Evolutionary conservation across 2,329 filamentous ascomycete species (phyloP).

Genomic region (Pyrenophora graminea): DNA sequence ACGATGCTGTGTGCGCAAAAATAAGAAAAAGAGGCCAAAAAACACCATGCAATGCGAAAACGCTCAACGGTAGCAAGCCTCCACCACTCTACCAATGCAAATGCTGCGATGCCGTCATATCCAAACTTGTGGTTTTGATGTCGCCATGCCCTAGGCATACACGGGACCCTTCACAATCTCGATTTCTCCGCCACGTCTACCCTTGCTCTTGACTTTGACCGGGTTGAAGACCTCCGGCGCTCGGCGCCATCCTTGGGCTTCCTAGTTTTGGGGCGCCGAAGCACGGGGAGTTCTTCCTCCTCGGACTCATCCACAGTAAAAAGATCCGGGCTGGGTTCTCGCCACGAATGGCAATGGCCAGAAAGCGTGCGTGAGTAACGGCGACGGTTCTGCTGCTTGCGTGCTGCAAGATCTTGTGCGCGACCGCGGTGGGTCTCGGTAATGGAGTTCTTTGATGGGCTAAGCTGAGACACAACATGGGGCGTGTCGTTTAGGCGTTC

Average conservation of each 20-base stretch:
- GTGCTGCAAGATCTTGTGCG: slow-evolving; percentile 42
- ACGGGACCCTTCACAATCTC: slow-evolving; percentile 28
- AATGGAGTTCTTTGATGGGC: slow-evolving; percentile 32
- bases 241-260: slow-evolving; percentile 44
- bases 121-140: background rate
- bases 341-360: slow-evolving; percentile 48
- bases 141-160: slow-evolving; percentile 2
- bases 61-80: slow-evolving; percentile 16
- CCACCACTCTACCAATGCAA: slow-evolving; percentile 36
- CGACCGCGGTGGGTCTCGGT: slow-evolving; percentile 44
- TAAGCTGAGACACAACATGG: slow-evolving; percentile 36
- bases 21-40: slow-evolving; percentile 14
- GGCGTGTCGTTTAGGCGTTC: slow-evolving; percentile 39
- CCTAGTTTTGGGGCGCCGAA: slow-evolving; percentile 34
- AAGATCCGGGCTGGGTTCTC: slow-evolving; percentile 48
- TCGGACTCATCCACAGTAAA: slow-evolving; percentile 50
- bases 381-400: slow-evolving; percentile 36
- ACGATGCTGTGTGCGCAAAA: slow-evolving; percentile 18
- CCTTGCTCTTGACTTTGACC: slow-evolving; percentile 34
- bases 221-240: slow-evolving; percentile 40
- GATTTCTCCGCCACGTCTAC: slow-evolving; percentile 36
- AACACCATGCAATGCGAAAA: slow-evolving; percentile 30
- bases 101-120: slow-evolving; percentile 8
- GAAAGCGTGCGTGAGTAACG: slow-evolving; percentile 44
- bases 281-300: slow-evolving; percentile 37